A percentile compares a stretch with the other conserved stretches of the same genome.
These are phyloP conservation scores for Cyberlindnera euphorbiiphila DNA, from an alignment of 805 yeast genomes.

Conservation along the genomic window DNA sequence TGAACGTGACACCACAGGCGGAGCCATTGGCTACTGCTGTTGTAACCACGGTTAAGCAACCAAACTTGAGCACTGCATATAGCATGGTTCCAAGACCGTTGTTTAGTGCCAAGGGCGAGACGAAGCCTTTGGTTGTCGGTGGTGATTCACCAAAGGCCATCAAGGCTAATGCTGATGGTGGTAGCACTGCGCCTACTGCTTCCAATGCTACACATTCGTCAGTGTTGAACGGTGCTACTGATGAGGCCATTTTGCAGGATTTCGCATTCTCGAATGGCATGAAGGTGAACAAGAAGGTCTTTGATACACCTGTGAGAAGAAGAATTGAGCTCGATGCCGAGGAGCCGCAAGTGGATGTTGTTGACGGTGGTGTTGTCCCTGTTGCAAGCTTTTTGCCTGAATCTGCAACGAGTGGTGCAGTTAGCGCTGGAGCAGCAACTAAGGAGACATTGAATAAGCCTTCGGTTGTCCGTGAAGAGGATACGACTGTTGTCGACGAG, in stretches of 20 bases:
- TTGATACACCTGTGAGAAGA: conserved; percentile 10
- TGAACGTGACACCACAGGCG: conserved; percentile 33
- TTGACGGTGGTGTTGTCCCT: neutral
- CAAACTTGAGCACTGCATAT: conserved; percentile 56
- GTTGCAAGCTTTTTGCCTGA: no score
- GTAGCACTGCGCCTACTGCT: no score
- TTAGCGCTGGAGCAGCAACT: no score
- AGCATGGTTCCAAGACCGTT: conserved; percentile 63
- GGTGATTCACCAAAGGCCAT: conserved; percentile 4
- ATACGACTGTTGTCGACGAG: conserved; percentile 34
- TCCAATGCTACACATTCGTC: conserved; percentile 11
- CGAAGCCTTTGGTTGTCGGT: neutral
- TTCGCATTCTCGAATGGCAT: conserved; percentile 9
- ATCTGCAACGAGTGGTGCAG: no score
- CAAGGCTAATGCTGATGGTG: conserved; percentile 1
- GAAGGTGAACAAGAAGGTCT: conserved; percentile 10
- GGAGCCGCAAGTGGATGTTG: neutral
- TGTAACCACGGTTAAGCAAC: conserved; percentile 50
- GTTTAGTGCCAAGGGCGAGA: conserved; percentile 30
- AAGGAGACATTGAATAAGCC: conserved; percentile 3
- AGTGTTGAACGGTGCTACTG: conserved; percentile 47
- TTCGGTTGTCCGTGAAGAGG: conserved; percentile 9
- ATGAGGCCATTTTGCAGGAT: conserved; percentile 57
- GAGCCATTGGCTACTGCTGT: conserved; percentile 49
- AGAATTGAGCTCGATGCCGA: neutral